A percentile compares a stretch with the other conserved stretches of the same genome.
These are phyloP conservation scores for Fragilaria radians DNA, from an alignment of 108 stramenopile species.

Conservation along the genomic window DNA sequence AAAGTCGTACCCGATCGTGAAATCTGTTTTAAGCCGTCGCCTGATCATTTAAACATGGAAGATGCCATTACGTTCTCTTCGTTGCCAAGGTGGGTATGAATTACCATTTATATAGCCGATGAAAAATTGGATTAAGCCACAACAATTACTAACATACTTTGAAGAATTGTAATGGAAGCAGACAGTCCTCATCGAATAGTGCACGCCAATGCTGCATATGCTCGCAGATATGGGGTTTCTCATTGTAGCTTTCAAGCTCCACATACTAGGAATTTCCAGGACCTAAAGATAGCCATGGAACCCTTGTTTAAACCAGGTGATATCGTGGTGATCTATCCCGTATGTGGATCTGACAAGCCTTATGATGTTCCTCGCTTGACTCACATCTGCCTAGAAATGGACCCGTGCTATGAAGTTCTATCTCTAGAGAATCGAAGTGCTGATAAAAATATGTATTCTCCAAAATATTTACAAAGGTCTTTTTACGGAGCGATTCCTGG, in stretches of 20 bases:
- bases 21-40: too few species aligned
- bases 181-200: neutral
- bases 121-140: too few species aligned
- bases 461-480: neutral
- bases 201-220: neutral
- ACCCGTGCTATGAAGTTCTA: neutral
- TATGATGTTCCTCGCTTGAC: neutral
- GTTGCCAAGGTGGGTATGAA: too few species aligned
- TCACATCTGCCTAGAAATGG: neutral
- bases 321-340: conserved; percentile 2
- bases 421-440: neutral
- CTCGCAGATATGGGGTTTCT: neutral
- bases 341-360: neutral
- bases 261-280: neutral
- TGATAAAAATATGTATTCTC: too few species aligned
- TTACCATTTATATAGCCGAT: too few species aligned
- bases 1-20: too few species aligned
- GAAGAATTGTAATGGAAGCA: neutral
- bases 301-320: neutral
- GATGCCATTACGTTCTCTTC: too few species aligned
- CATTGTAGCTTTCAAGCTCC: neutral
- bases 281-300: neutral
- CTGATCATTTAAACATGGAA: too few species aligned
- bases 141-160: too few species aligned
- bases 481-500: neutral